Percentiles rank a stretch among this genome's conserved stretches.
These are phyloP conservation scores for Lasiodiplodia sp. DNA, from an alignment of 2,329 filamentous ascomycete genomes.

Conservation along the genomic window DNA sequence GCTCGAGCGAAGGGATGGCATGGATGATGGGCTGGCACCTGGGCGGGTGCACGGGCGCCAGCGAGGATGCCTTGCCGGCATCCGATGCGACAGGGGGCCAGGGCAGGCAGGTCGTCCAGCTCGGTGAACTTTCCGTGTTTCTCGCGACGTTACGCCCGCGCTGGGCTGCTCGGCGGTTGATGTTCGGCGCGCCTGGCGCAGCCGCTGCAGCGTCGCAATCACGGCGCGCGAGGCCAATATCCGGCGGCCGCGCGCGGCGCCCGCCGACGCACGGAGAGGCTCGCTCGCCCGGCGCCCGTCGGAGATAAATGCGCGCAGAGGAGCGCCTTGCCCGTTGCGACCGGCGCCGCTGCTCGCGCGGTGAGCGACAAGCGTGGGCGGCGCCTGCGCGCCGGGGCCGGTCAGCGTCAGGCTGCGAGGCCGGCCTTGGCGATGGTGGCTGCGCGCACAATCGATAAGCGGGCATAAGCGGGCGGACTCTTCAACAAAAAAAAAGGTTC, in stretches of 20 bases:
- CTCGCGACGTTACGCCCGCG: slow-evolving; percentile 25
- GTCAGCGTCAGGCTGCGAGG: background rate
- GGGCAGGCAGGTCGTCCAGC: slow-evolving; percentile 1
- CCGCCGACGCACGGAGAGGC: slow-evolving; percentile 23
- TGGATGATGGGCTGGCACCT: background rate
- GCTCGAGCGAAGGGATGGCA: slow-evolving; percentile 14
- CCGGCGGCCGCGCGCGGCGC: slow-evolving; percentile 24
- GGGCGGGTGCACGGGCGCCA: slow-evolving; percentile 6
- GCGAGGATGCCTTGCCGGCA: slow-evolving; percentile 27
- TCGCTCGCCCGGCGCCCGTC: slow-evolving; percentile 14
- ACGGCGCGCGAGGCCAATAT: slow-evolving; percentile 26
- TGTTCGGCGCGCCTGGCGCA: slow-evolving; percentile 23
- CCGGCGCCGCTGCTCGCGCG: background rate
- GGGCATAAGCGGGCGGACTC: background rate
- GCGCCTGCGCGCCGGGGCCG: background rate
- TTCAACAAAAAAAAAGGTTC: slow-evolving; percentile 20
- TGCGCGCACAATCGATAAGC: slow-evolving; percentile 23
- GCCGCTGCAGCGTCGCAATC: slow-evolving; percentile 25
- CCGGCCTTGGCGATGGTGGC: slow-evolving; percentile 25
- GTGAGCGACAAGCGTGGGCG: background rate
- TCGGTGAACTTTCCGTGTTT: slow-evolving; percentile 28
- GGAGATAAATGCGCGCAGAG: slow-evolving; percentile 26
- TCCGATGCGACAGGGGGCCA: slow-evolving; percentile 22
- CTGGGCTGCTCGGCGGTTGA: slow-evolving; percentile 15
- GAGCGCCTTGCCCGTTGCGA: slow-evolving; percentile 26